Conservation (phyloP, 2,329 filamentous ascomycete genomes). For the Pseudogymnoascus sp. region DNA sequence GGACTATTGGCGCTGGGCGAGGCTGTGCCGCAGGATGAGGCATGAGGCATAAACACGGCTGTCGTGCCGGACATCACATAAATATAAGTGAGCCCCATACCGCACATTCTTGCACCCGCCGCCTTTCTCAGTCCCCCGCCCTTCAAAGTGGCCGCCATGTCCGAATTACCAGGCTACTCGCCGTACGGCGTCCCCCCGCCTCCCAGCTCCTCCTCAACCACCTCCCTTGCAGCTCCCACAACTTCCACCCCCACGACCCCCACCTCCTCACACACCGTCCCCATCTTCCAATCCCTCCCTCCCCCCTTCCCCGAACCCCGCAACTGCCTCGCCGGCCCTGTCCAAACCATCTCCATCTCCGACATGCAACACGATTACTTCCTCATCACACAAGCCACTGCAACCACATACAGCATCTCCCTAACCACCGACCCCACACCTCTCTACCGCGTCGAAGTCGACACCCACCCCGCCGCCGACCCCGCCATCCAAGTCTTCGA, state of each 20-base stretch:
- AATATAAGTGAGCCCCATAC: not conserved
- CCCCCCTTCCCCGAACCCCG: not conserved
- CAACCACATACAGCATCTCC: not conserved
- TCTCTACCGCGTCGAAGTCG: not conserved
- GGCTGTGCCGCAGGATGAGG: not conserved
- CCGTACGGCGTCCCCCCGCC: not conserved
- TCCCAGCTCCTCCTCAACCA: not conserved
- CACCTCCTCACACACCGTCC: not conserved
- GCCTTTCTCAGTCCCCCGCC: not conserved
- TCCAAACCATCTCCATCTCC: not conserved
- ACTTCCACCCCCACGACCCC: not conserved
- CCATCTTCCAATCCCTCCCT: not conserved
- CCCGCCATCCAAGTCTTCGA: not conserved
- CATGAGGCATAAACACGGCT: not conserved
- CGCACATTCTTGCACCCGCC: not conserved
- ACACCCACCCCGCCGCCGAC: not conserved
- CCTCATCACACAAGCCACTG: not conserved
- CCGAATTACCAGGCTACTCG: not conserved
- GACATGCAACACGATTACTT: conserved; percentile 1
- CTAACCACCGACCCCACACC: not conserved
- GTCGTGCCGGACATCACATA: not conserved
- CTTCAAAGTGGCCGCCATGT: not conserved
- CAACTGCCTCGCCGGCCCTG: not conserved
- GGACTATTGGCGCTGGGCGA: not conserved
- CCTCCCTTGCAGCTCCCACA: not conserved